Base-by-base conservation (phyloP, 768 basidiomycete genomes). In the Lactifluus hygrophoroides region DNA sequence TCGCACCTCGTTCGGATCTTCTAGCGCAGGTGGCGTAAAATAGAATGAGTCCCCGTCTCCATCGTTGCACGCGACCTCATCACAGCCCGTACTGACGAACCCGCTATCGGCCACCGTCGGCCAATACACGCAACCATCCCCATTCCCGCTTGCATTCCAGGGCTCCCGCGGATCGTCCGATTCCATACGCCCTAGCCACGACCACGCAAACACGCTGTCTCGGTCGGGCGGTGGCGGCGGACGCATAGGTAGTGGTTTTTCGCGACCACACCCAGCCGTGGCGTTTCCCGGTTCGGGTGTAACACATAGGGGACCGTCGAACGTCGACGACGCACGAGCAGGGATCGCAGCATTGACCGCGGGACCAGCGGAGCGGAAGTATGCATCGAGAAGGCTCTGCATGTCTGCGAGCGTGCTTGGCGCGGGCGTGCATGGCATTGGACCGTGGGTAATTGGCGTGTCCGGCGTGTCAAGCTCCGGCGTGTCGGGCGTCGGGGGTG, bases 371-470 rank as follows among this genome's bases (percentile, higher is more conserved):
- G 60, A 56, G 45, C 63, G 63, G 44, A 58, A 62, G 51, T 63
- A 63, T 17, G 60, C 62, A 47, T 61, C 62, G 40, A 62, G 56
- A n/a, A 64, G 47, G 38, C 56, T 58, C 37, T 61, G 63, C 60
- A 64, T 54, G 44, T 61, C 65, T 5, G 53, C 66, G 4, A 56
- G 60, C 13, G 66, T 61, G 64, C 58, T 64, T 19, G 51, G 60
- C 9, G 58, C 58, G 17, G 66, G 52, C n/a, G 56, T 60, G 45
- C 50, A 40, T 34, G 47, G 65, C 56, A 66, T 70, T 66, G 65
- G 70, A 60, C 44, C 54, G 17, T 23, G 47, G n/a, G 57, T 42
- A 57, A 51, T 71, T 65, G 54, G 50, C 19, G 49, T 50, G 4
- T 49, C 53, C 3, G 58, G 58, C 6, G 48, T 51, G 14, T 51